Conservation (phyloP, 2,329 filamentous ascomycete genomes). For the Pseudocercospora cruenta region DNA sequence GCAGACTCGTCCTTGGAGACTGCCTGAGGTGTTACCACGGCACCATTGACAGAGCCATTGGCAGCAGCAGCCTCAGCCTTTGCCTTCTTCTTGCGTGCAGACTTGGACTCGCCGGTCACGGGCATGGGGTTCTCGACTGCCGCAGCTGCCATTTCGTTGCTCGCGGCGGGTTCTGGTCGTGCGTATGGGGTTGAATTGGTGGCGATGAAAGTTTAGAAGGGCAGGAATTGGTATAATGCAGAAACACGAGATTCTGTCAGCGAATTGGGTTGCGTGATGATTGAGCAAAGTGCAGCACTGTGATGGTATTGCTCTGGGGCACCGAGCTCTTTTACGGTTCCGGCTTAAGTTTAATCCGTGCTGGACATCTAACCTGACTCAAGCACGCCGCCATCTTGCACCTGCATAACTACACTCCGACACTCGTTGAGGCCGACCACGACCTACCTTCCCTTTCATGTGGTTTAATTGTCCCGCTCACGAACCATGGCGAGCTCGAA, state of each 20-base stretch:
- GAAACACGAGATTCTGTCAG: neutral
- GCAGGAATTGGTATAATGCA: neutral
- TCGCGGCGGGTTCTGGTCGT: neutral
- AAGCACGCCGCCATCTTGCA: neutral
- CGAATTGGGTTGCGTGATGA: neutral
- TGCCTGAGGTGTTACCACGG: slow-evolving; percentile 26
- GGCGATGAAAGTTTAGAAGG: neutral
- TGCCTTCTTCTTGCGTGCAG: slow-evolving; percentile 51
- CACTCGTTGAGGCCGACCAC: neutral
- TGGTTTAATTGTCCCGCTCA: neutral
- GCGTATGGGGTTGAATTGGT: neutral
- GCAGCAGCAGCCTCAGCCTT: slow-evolving; percentile 46
- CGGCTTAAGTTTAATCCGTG: neutral
- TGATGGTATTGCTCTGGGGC: neutral
- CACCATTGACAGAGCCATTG: slow-evolving; percentile 29
- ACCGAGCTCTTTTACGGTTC: neutral
- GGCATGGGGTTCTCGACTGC: slow-evolving; percentile 8
- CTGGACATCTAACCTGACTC: too few relatives aligned
- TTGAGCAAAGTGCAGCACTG: neutral
- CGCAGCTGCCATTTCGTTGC: slow-evolving; percentile 7
- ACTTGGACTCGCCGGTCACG: slow-evolving; percentile 50
- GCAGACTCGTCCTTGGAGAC: slow-evolving; percentile 31
- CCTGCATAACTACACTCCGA: neutral
- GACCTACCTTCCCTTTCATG: neutral
- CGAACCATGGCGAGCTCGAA: slow-evolving; percentile 22